Conservation (phyloP, 352 stramenopile genomes). For the Globisporangium cylindrosporum region DNA sequence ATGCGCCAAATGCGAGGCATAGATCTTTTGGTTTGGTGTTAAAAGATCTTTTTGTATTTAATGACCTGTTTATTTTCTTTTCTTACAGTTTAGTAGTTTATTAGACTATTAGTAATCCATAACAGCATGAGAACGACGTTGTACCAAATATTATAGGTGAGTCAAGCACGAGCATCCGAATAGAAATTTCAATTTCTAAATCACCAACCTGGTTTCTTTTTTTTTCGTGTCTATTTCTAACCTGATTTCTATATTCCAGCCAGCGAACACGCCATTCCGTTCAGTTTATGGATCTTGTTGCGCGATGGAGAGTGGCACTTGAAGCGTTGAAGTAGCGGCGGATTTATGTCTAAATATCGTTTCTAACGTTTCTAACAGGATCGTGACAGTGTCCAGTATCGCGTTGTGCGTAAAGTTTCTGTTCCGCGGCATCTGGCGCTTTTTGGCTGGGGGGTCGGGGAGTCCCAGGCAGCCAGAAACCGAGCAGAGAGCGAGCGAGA, state of each 20-base stretch:
- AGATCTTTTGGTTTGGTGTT: not conserved
- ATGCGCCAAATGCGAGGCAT: not conserved
- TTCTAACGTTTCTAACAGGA: not conserved
- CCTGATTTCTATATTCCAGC: not conserved
- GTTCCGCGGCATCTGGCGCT: slow-evolving; percentile 6
- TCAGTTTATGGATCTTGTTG: not conserved
- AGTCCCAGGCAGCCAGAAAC: not conserved
- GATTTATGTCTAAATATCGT: not conserved
- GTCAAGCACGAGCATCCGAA: not conserved
- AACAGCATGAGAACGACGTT: too few species aligned
- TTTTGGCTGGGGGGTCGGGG: not conserved
- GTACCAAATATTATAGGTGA: not conserved
- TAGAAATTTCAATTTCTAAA: not conserved
- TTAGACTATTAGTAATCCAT: too few species aligned
- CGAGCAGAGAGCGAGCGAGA: not conserved
- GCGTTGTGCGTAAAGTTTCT: slow-evolving; percentile 4
- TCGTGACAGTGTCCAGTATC: not conserved
- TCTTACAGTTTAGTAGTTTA: too few species aligned
- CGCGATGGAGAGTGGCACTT: not conserved
- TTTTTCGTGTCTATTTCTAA: not conserved
- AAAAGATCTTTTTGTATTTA: not conserved
- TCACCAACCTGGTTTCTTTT: not conserved
- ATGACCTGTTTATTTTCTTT: too few species aligned
- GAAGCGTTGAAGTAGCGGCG: not conserved
- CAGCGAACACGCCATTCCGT: not conserved